These are phyloP conservation scores for Pythium phragmitis DNA, from an alignment of 352 stramenopile genomes.

Conservation along the genomic window DNA sequence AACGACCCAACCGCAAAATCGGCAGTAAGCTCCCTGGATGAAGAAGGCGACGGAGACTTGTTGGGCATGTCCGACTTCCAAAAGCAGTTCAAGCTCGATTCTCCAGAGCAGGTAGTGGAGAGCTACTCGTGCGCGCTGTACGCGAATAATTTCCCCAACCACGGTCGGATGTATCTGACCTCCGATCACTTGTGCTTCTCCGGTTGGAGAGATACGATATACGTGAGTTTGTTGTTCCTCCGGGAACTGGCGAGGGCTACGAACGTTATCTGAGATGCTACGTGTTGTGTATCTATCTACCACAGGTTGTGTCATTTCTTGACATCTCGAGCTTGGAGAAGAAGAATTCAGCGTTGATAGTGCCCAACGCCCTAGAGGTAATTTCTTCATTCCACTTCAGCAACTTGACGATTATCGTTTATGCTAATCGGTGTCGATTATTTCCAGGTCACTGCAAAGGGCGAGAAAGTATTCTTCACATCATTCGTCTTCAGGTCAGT, in stretches of 20 bases:
- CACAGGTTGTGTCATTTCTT: slow-evolving; percentile 67
- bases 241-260: too few relatives aligned
- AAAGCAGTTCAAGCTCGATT: slow-evolving; percentile 80
- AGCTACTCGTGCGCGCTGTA: slow-evolving; percentile 84
- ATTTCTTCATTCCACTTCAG: background rate
- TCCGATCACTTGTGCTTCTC: slow-evolving; percentile 75
- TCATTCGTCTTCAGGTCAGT: slow-evolving; percentile 86
- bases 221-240: slow-evolving; percentile 37
- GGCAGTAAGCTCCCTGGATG: slow-evolving; percentile 26
- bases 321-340: slow-evolving; percentile 77
- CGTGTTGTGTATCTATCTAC: too few relatives aligned
- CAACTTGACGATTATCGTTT: background rate
- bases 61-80: slow-evolving; percentile 72
- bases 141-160: slow-evolving; percentile 77
- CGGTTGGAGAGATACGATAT: slow-evolving; percentile 79
- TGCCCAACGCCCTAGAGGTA: slow-evolving; percentile 86
- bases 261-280: slow-evolving; percentile 1
- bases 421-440: background rate
- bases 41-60: slow-evolving; percentile 41
- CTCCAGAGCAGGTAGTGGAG: slow-evolving; percentile 76
- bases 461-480: slow-evolving; percentile 76
- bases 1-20: slow-evolving; percentile 12
- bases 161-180: slow-evolving; percentile 80
- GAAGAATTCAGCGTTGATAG: slow-evolving; percentile 84
- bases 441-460: slow-evolving; percentile 54